Evolutionary conservation across 106 monocot species (phyloP).

Genomic region (Amphibolis antarctica): DNA sequence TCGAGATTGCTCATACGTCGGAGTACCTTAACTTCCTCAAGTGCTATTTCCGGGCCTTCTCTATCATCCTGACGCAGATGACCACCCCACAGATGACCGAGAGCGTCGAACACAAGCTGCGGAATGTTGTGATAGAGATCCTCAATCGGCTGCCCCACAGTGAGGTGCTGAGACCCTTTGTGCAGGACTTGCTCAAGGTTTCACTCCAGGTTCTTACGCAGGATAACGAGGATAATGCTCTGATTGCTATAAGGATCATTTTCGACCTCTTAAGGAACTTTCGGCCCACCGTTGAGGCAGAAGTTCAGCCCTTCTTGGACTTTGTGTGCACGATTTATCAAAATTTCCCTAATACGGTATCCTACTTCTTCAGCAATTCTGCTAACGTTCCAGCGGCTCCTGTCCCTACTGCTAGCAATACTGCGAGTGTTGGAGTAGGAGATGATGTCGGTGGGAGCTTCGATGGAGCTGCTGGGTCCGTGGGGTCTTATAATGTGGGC

Average conservation of each 20-base stretch:
- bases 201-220: constrained; percentile 78
- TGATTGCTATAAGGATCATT: constrained; percentile 82
- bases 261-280: constrained; percentile 98
- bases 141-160: constrained; percentile 98
- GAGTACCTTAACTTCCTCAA: constrained; percentile 89
- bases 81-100: constrained; percentile 69
- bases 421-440: not conserved
- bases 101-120: constrained; percentile 81
- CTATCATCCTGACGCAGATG: constrained; percentile 53
- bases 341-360: constrained; percentile 67
- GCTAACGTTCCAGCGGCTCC: constrained; percentile 7
- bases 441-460: constrained; percentile 22
- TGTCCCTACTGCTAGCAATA: not conserved
- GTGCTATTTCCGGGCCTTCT: constrained; percentile 89
- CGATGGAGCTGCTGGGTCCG: constrained; percentile 11
- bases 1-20: constrained; percentile 96
- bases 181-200: constrained; percentile 89
- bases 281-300: constrained; percentile 77
- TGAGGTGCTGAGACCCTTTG: constrained; percentile 97
- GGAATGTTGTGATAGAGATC: constrained; percentile 91
- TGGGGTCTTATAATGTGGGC: constrained; percentile 9
- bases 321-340: constrained; percentile 76
- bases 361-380: constrained; percentile 48
- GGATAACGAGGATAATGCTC: constrained; percentile 96
- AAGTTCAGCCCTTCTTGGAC: constrained; percentile 95